Evolutionary conservation across 1,284 basidiomycete genomes (phyloP).

Genomic region (Ceratorhiza oryzae-sativae): DNA sequence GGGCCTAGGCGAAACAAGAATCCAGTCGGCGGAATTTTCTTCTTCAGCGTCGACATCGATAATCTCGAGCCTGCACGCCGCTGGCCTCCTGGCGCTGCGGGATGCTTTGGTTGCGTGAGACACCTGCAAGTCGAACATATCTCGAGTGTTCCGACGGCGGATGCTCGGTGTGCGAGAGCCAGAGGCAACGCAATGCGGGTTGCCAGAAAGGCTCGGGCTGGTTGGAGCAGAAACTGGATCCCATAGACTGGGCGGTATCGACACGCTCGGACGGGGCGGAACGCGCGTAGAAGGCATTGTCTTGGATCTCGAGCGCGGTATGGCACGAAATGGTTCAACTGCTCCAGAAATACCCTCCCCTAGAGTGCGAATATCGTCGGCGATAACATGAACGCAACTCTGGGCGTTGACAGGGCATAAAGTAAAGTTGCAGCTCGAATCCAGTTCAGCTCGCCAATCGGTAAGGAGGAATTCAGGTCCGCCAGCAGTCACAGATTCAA

Average conservation of each 20-base stretch:
- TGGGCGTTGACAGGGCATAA: neutral
- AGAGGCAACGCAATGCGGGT: neutral
- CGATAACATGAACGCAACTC: neutral
- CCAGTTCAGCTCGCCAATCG: slow-evolving; percentile 1
- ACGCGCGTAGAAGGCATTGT: neutral
- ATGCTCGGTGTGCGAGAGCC: neutral
- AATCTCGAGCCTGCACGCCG: neutral
- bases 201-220: neutral
- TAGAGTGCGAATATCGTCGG: neutral
- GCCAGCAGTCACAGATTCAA: neutral
- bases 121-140: slow-evolving; percentile 3
- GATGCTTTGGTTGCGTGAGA: neutral
- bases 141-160: neutral
- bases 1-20: neutral
- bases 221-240: neutral
- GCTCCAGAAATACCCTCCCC: neutral
- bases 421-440: neutral
- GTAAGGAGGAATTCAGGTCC: slow-evolving; percentile 4
- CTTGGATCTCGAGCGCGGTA: neutral
- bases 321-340: neutral
- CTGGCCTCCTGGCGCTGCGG: neutral
- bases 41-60: neutral
- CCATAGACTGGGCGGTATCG: neutral
- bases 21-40: slow-evolving; percentile 17
- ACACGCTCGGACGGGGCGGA: too few species aligned